Evolutionary conservation across 1,284 basidiomycete genomes (phyloP).

Genomic region (Peniophora sp.): DNA sequence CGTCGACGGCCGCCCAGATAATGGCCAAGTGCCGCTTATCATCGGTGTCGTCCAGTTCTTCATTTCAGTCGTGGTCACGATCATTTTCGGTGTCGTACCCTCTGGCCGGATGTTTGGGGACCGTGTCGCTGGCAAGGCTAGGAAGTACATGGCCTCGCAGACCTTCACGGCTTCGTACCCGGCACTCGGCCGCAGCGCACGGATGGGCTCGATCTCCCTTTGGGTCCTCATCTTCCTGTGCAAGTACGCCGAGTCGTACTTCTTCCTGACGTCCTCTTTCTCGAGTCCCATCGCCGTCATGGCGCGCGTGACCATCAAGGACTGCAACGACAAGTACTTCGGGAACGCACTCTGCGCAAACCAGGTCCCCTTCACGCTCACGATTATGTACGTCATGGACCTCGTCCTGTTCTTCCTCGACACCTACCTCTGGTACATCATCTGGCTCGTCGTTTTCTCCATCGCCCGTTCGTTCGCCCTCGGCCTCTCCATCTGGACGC

Average conservation of each 20-base stretch:
- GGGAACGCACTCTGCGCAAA: conserved; percentile 76
- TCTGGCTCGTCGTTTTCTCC: conserved; percentile 94
- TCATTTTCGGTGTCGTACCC: conserved; percentile 79
- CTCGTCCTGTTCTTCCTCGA: conserved; percentile 93
- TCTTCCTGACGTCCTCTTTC: conserved; percentile 92
- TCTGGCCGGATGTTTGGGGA: conserved; percentile 95
- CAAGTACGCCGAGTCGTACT: conserved; percentile 93
- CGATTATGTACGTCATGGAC: conserved; percentile 98
- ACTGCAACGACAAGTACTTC: conserved; percentile 78
- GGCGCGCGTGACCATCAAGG: conserved; percentile 84
- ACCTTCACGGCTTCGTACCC: conserved; percentile 97
- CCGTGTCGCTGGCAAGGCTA: conserved; percentile 85
- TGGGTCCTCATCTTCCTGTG: conserved; percentile 89
- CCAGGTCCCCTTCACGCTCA: conserved; percentile 83
- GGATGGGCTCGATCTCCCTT: conserved; percentile 74
- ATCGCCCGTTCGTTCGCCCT: conserved; percentile 84
- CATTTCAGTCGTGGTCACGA: conserved; percentile 73
- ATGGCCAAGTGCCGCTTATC: conserved; percentile 67
- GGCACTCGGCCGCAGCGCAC: conserved; percentile 53
- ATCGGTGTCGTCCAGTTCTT: conserved; percentile 86
- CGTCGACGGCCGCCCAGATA: conserved; percentile 53
- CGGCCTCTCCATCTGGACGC: conserved; percentile 94
- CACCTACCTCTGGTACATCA: conserved; percentile 95
- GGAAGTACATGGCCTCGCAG: conserved; percentile 94
- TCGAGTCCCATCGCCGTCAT: conserved; percentile 87